Percentiles rank a stretch among this genome's conserved stretches.
Evolutionary conservation across 176 grass and related monocot species (phyloP).

Genomic region (Avena eriantha): DNA sequence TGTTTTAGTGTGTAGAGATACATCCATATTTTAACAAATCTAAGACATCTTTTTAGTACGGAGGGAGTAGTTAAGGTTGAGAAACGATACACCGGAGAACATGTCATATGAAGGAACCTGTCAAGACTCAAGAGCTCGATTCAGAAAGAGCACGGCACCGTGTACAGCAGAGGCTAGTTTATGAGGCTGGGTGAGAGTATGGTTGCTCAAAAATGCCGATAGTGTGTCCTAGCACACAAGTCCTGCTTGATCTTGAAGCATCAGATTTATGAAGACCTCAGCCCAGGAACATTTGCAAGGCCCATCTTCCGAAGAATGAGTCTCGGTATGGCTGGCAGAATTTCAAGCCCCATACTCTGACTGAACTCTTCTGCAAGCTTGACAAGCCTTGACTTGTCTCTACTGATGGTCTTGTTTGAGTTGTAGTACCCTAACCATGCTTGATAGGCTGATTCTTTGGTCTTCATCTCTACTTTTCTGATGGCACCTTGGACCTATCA

Average conservation of each 20-base stretch:
- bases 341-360: conserved; percentile 73
- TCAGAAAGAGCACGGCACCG: conserved; percentile 8
- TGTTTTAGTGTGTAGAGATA: too few species aligned
- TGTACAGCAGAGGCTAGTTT: background rate
- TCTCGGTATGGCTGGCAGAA: conserved; percentile 74
- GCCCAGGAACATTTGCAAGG: conserved; percentile 66
- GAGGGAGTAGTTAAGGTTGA: background rate
- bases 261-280: conserved; percentile 46
- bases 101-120: background rate
- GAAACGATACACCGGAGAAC: background rate
- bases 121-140: conserved; percentile 19
- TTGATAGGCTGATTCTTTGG: conserved; percentile 85
- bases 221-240: conserved; percentile 6
- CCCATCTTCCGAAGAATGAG: conserved; percentile 89
- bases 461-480: conserved; percentile 61
- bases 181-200: background rate
- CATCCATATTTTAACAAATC: too few species aligned
- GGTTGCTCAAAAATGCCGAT: conserved; percentile 17
- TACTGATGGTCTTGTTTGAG: conserved; percentile 60
- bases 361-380: conserved; percentile 84
- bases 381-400: conserved; percentile 80
- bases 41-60: too few species aligned
- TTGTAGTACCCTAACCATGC: conserved; percentile 97
- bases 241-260: conserved; percentile 5
- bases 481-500: conserved; percentile 63